Percentiles rank a stretch among this genome's conserved stretches.
These are phyloP conservation scores for Sporobolomyces phaffii DNA, from an alignment of 768 basidiomycete species.

Conservation along the genomic window DNA sequence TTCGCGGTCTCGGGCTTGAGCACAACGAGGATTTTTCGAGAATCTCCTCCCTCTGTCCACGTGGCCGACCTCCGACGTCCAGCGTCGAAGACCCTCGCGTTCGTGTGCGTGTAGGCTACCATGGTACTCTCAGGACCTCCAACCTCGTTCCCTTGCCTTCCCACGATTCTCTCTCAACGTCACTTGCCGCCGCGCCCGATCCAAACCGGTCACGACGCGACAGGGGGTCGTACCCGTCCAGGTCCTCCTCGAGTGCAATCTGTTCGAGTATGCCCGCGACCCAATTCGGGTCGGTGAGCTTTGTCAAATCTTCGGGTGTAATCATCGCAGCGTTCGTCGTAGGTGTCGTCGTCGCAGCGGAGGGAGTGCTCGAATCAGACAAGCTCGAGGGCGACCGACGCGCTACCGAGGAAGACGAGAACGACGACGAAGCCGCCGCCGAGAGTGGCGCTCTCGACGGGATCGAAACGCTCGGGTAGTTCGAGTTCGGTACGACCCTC, in stretches of 20 bases:
- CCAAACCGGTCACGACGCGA: background rate
- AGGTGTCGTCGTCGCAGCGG: background rate
- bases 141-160: background rate
- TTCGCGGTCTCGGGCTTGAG: background rate
- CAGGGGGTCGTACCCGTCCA: background rate
- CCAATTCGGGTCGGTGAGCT: conserved; percentile 78
- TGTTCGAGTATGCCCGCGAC: conserved; percentile 56
- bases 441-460: background rate
- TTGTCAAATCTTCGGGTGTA: conserved; percentile 63
- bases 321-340: background rate
- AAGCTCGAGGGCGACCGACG: no score
- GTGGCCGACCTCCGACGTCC: no score
- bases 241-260: conserved; percentile 8
- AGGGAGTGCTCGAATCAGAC: background rate
- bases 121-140: background rate
- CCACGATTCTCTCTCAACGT: background rate
- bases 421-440: no score
- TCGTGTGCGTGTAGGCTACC: no score
- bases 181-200: background rate
- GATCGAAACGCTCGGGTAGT: conserved; percentile 1
- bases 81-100: no score
- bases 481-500: background rate
- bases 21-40: no score
- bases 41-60: no score
- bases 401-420: background rate